Percentiles rank a stretch among this genome's conserved stretches.
Conservation (phyloP, 192 early-diverging fungal genomes). For the Rhizophagus clarus region DNA sequence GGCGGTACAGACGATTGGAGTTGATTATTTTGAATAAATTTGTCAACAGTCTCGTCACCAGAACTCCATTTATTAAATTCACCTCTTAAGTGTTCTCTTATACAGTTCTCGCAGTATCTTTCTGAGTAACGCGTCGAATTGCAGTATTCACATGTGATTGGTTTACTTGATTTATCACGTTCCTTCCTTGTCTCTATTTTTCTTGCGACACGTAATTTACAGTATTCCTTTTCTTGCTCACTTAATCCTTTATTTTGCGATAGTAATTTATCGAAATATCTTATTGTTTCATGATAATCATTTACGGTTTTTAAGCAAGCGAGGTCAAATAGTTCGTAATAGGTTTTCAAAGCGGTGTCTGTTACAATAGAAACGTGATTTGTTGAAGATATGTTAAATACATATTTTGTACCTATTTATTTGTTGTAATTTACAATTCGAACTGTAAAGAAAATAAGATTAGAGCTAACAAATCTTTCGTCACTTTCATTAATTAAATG, state of each 20-base stretch:
- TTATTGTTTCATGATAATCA: background rate
- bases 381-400: no score
- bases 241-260: background rate
- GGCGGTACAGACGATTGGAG: background rate
- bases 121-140: background rate
- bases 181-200: background rate
- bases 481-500: no score
- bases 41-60: background rate
- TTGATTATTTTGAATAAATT: slow-evolving; percentile 3
- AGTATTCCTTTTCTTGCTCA: background rate
- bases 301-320: background rate
- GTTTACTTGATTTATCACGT: background rate
- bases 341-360: background rate
- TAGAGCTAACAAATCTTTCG: no score
- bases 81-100: background rate
- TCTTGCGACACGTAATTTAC: background rate
- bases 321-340: background rate
- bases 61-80: background rate
- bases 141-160: background rate
- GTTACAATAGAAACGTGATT: no score
- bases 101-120: slow-evolving; percentile 14
- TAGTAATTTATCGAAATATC: background rate
- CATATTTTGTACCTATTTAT: no score
- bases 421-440: no score
- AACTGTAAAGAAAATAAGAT: no score